phyloP scores from a whole-genome alignment of 768 basidiomycete species.

The Erythrobasidium yunnanense region DNA sequence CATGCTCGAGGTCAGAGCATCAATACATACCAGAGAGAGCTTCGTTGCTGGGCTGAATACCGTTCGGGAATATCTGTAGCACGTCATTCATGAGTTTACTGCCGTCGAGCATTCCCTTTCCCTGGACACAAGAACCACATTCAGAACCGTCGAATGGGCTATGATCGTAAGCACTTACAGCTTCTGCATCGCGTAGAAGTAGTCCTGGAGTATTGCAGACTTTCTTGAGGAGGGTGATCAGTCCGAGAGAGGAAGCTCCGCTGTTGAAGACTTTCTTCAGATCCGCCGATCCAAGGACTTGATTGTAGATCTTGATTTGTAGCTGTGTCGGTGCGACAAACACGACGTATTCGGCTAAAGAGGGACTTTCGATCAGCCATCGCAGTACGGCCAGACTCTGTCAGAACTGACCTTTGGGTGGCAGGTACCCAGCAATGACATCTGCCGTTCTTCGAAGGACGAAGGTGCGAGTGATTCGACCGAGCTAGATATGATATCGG shows the following conservation, averaged over 20 bases:
- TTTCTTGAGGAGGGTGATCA: slow-evolving; percentile 73
- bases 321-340: slow-evolving; percentile 78
- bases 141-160: too few species aligned
- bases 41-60: slow-evolving; percentile 48
- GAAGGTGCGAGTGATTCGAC: slow-evolving; percentile 45
- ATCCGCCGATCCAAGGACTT: slow-evolving; percentile 61
- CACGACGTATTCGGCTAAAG: slow-evolving; percentile 90
- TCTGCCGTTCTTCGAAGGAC: slow-evolving; percentile 79
- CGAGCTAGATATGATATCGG: slow-evolving; percentile 49
- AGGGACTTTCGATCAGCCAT: neutral
- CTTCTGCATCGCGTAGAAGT: slow-evolving; percentile 41
- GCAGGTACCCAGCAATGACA: slow-evolving; percentile 69
- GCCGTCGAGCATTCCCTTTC: neutral
- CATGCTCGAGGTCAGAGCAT: too few species aligned
- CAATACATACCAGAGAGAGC: slow-evolving; percentile 60
- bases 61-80: slow-evolving; percentile 37
- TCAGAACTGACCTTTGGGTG: slow-evolving; percentile 66
- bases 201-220: slow-evolving; percentile 86
- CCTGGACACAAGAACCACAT: too few species aligned
- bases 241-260: slow-evolving; percentile 57
- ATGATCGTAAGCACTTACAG: slow-evolving; percentile 8
- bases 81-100: slow-evolving; percentile 31
- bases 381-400: neutral
- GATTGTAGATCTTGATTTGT: slow-evolving; percentile 66
- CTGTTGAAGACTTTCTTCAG: slow-evolving; percentile 59